Percentiles rank a stretch among this genome's conserved stretches.
Conservation (phyloP, 768 basidiomycete species). For the Boletus sensibilis region DNA sequence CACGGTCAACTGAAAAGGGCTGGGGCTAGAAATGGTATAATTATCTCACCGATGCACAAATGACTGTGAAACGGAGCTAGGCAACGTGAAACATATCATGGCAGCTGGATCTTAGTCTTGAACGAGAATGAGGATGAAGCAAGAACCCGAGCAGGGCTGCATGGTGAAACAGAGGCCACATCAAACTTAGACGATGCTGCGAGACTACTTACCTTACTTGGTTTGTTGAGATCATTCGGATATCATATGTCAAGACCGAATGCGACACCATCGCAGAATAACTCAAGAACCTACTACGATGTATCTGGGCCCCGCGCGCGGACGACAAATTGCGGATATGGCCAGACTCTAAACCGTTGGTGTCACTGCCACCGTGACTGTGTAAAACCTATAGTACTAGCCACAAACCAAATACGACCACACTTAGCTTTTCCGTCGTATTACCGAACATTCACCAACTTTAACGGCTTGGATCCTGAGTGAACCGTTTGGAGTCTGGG, state of each 20-base stretch:
- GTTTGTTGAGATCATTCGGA: too few relatives aligned
- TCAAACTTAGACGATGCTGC: not conserved
- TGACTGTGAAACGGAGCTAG: not conserved
- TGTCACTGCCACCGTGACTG: too few relatives aligned
- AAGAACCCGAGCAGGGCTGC: not conserved
- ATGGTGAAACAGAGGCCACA: not conserved
- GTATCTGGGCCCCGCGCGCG: not conserved
- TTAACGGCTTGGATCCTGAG: too few relatives aligned
- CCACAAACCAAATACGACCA: too few relatives aligned
- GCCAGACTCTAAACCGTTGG: too few relatives aligned
- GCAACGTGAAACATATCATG: not conserved
- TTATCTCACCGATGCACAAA: not conserved
- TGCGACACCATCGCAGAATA: not conserved
- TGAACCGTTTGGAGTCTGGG: too few relatives aligned
- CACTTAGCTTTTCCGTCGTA: too few relatives aligned
- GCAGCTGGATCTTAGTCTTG: not conserved
- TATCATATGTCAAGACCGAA: not conserved
- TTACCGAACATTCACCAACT: too few relatives aligned
- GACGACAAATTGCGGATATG: too few relatives aligned
- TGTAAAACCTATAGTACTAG: too few relatives aligned
- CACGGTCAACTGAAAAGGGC: not conserved
- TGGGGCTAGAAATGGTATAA: not conserved
- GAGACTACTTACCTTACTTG: not conserved
- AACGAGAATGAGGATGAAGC: not conserved
- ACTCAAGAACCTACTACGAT: not conserved